Percentiles rank a stretch among this genome's conserved stretches.
These are phyloP conservation scores for Elsinoe arachidis DNA, from an alignment of 2,329 filamentous ascomycete genomes.

Conservation along the genomic window DNA sequence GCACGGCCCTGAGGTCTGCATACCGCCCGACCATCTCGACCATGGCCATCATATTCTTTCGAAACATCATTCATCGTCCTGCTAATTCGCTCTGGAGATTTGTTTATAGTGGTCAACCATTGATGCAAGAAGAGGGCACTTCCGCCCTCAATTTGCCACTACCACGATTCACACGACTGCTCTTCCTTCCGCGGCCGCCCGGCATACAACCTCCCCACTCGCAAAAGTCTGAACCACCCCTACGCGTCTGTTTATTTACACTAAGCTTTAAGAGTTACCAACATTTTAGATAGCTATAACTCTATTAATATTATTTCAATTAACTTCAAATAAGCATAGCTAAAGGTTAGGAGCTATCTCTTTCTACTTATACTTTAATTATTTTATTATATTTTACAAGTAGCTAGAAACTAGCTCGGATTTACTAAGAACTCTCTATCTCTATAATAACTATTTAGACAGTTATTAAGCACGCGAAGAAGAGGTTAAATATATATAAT, in stretches of 20 bases:
- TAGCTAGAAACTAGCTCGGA: no score
- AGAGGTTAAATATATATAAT: no score
- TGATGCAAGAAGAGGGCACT: neutral
- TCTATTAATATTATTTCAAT: no score
- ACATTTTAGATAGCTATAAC: no score
- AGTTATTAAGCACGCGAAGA: no score
- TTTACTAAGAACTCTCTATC: no score
- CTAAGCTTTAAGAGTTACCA: no score
- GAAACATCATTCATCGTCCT: neutral
- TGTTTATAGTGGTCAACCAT: slow-evolving; percentile 1
- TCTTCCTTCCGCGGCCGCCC: neutral
- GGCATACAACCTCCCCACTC: neutral
- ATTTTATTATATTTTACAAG: no score
- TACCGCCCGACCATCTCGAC: neutral
- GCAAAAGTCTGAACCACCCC: neutral
- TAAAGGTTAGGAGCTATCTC: no score
- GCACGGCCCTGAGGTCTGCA: neutral
- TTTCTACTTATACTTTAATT: no score
- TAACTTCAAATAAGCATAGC: no score
- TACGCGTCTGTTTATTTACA: neutral
- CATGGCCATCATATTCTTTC: neutral
- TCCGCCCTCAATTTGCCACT: neutral
- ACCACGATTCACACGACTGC: neutral
- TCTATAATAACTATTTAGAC: no score
- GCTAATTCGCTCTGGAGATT: neutral